Evolutionary conservation across 2,329 filamentous ascomycete species (phyloP).

Genomic region (Penicillium paneum): DNA sequence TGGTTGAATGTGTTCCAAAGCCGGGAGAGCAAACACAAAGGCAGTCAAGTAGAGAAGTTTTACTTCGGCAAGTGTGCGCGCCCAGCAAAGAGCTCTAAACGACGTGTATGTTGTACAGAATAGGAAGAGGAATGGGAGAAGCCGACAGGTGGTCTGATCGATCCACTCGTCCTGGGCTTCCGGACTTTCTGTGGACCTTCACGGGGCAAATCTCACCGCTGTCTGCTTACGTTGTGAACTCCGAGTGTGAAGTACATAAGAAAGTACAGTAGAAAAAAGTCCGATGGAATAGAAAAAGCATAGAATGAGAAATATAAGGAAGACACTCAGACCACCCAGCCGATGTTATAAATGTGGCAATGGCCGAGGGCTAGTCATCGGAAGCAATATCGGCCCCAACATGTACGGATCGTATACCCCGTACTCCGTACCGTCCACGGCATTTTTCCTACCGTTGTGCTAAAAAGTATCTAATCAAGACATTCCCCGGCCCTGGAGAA

Average conservation of each 20-base stretch:
- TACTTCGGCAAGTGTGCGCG: not conserved
- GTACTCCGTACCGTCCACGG: too few species aligned
- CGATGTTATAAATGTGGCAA: not conserved
- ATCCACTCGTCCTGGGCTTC: conserved; percentile 1
- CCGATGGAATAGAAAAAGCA: not conserved
- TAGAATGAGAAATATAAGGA: not conserved
- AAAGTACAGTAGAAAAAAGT: not conserved
- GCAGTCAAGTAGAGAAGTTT: not conserved
- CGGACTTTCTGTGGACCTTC: conserved; percentile 2
- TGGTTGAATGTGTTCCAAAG: not conserved
- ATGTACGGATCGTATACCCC: too few species aligned
- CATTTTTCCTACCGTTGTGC: not conserved
- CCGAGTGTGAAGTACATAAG: not conserved
- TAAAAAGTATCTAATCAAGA: not conserved
- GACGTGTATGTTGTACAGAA: not conserved
- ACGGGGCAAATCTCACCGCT: conserved; percentile 5
- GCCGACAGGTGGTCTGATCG: conserved; percentile 9
- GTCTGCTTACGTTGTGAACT: not conserved
- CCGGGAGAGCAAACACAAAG: not conserved
- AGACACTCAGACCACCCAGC: not conserved
- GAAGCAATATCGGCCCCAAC: not conserved
- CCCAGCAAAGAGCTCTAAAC: not conserved
- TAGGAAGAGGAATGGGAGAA: conserved; percentile 6
- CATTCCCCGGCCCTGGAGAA: not conserved
- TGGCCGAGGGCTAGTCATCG: conserved; percentile 1